These are phyloP conservation scores for Solanum sitiens DNA, from an alignment of 257 asterid genomes.

Conservation along the genomic window DNA sequence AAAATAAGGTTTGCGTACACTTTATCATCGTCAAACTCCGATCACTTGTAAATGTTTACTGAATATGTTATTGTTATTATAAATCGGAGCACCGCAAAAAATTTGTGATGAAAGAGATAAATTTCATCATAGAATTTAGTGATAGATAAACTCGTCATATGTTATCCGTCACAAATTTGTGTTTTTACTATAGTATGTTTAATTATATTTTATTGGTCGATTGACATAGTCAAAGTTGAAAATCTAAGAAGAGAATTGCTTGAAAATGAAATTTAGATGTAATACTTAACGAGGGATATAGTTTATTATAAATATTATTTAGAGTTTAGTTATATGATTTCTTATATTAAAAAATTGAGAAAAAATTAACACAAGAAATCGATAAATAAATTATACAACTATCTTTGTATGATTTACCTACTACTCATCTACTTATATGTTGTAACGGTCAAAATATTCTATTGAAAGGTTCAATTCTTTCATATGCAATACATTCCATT, in stretches of 20 bases:
- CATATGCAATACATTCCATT: background rate
- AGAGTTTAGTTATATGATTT: background rate
- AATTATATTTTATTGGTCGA: background rate
- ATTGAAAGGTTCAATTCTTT: background rate
- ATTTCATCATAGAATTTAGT: background rate
- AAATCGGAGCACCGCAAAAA: too few relatives aligned
- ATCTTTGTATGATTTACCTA: background rate
- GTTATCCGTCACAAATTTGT: background rate
- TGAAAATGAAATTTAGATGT: background rate
- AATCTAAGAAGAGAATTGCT: background rate
- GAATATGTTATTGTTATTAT: too few relatives aligned
- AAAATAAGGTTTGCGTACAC: rapidly evolving
- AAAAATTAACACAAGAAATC: background rate
- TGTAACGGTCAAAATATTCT: background rate
- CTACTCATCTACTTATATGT: background rate
- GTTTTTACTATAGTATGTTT: background rate
- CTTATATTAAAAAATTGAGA: background rate
- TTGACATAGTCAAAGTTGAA: background rate
- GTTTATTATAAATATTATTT: background rate
- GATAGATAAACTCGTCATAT: background rate
- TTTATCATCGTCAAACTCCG: background rate
- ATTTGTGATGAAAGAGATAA: too few relatives aligned
- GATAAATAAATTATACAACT: background rate
- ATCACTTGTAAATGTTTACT: too few relatives aligned
- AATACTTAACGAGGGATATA: background rate